A percentile compares a stretch with the other conserved stretches of the same genome.
Conservation (phyloP, 495 filamentous ascomycete genomes). For the Penicillium taxi region DNA sequence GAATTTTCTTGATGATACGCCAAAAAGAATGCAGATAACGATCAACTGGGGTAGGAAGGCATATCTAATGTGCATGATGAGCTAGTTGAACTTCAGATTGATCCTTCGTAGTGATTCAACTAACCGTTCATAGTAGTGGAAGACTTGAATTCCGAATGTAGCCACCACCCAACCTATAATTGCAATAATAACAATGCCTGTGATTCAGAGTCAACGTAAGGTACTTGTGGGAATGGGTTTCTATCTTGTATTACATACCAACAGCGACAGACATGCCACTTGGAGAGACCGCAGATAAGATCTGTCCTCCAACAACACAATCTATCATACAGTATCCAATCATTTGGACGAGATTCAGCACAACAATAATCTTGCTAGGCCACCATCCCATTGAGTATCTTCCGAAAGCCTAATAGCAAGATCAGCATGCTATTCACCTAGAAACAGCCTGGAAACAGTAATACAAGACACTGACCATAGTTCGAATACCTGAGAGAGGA, state of each 20-base stretch:
- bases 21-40: conserved; percentile 58
- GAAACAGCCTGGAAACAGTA: neutral
- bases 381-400: conserved; percentile 76
- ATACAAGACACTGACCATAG: conserved; percentile 39
- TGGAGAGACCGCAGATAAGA: conserved; percentile 61
- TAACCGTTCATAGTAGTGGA: conserved; percentile 63
- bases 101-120: no score
- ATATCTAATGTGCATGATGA: conserved; percentile 32
- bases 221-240: neutral
- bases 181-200: conserved; percentile 60
- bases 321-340: conserved; percentile 65
- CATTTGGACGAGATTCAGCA: conserved; percentile 64
- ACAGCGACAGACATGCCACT: conserved; percentile 54
- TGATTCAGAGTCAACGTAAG: neutral
- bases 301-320: conserved; percentile 65
- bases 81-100: no score
- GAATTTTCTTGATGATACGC: conserved; percentile 56
- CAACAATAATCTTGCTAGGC: conserved; percentile 64
- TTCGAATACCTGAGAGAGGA: conserved; percentile 60
- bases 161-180: conserved; percentile 60
- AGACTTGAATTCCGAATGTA: conserved; percentile 65
- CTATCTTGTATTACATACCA: conserved; percentile 25
- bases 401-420: conserved; percentile 46
- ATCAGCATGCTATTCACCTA: conserved; percentile 6
- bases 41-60: conserved; percentile 62